A percentile compares a stretch with the other conserved stretches of the same genome.
Conservation (phyloP, 2,329 filamentous ascomycete species). For the Ceratocystis harringtonii region DNA sequence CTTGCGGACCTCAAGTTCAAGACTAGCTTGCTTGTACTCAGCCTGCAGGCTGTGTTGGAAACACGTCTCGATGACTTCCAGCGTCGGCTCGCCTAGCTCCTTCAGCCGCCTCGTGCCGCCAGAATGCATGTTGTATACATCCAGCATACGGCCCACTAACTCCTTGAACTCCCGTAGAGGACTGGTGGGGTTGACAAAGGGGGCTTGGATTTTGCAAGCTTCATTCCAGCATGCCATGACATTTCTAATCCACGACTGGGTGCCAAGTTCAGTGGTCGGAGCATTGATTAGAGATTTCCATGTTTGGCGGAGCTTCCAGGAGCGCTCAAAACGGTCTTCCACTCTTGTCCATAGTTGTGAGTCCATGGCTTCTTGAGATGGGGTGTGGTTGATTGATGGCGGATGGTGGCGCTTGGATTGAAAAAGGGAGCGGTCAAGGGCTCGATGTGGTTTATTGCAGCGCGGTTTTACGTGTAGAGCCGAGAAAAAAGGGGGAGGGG, state of each 20-base stretch:
- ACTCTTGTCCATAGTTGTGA: slow-evolving; percentile 9
- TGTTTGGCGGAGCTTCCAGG: slow-evolving; percentile 11
- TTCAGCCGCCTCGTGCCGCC: slow-evolving; percentile 6
- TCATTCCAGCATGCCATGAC: slow-evolving; percentile 13
- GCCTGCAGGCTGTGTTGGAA: slow-evolving; percentile 7
- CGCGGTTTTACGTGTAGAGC: too few relatives aligned
- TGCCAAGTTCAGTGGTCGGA: slow-evolving; percentile 3
- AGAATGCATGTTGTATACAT: slow-evolving; percentile 15
- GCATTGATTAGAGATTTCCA: slow-evolving; percentile 13
- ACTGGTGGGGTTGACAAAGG: slow-evolving; percentile 24
- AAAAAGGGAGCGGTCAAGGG: neutral
- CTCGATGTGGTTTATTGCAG: too few relatives aligned
- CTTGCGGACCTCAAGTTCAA: slow-evolving; percentile 5
- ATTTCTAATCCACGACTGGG: slow-evolving; percentile 6
- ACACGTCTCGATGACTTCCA: slow-evolving; percentile 10
- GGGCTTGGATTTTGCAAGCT: slow-evolving; percentile 6
- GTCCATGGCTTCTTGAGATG: slow-evolving; percentile 17
- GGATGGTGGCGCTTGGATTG: neutral
- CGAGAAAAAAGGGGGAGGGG: too few relatives aligned
- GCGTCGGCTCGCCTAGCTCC: slow-evolving; percentile 6
- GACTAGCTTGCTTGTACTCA: slow-evolving; percentile 12
- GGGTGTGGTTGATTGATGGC: neutral
- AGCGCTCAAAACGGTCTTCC: slow-evolving; percentile 8
- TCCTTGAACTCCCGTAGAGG: slow-evolving; percentile 38
- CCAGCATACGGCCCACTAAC: slow-evolving; percentile 28